Percentiles rank a stretch among this genome's conserved stretches.
Conservation (phyloP, 163 green algal genomes). For the Scenedesmus sp. region DNA sequence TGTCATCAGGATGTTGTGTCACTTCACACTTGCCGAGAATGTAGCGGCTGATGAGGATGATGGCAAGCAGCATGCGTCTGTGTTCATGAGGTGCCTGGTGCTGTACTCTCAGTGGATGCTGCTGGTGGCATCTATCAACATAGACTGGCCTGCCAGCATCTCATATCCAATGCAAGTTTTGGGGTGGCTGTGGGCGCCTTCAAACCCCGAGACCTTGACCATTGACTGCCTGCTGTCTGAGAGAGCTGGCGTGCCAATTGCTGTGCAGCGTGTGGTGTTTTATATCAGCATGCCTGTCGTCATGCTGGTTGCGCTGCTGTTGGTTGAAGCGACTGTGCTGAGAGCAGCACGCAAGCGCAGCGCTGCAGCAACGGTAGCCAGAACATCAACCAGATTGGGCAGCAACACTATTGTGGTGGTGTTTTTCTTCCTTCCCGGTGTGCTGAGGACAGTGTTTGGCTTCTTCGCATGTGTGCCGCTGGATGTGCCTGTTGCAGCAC, state of each 20-base stretch:
- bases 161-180: neutral
- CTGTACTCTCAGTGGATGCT: slow-evolving; percentile 17
- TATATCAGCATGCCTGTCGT: slow-evolving; percentile 17
- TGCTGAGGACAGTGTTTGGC: neutral
- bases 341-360: neutral
- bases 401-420: neutral
- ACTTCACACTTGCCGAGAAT: slow-evolving; percentile 17
- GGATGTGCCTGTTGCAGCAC: neutral
- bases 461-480: slow-evolving; percentile 27
- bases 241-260: neutral
- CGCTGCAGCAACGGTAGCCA: neutral
- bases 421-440: slow-evolving; percentile 29
- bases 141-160: neutral
- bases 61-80: neutral
- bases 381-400: neutral
- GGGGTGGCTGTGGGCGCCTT: neutral
- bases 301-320: slow-evolving; percentile 13
- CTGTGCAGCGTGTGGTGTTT: slow-evolving; percentile 18
- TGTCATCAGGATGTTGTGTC: slow-evolving; percentile 31
- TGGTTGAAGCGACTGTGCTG: neutral
- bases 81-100: neutral
- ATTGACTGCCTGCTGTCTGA: slow-evolving; percentile 8
- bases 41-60: neutral
- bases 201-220: slow-evolving; percentile 1
- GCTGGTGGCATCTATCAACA: neutral